Evolutionary conservation across 805 yeast genomes (phyloP), one percentile per base, ranked within the genome.

Genomic region (Cyberlindnera euphorbiae): DNA sequence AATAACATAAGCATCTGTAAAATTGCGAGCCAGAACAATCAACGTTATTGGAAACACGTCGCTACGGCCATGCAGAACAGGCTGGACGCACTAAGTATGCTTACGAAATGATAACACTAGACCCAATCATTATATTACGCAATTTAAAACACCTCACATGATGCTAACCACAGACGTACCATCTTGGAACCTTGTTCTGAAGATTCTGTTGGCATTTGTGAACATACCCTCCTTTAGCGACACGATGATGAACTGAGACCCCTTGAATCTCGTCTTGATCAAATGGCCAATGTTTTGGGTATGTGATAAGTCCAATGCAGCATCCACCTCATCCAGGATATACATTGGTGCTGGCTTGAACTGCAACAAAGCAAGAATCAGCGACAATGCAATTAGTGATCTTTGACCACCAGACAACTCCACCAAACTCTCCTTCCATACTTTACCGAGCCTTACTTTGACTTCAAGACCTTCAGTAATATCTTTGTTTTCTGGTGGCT

Each of bases 291-390:
- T 93, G 53, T 93, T 93, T 59, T 93, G 97, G 1, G 99, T 93
- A 57, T 93, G 99, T 41, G 94, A 85, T 46, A 90, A 72, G 68
- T 93, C 99, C 46, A 93, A 71, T 1, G 99, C 99, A 1, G 99
- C 98, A 64, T 93, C 98, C 26, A 93, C 97, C 63, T 93, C 98
- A 62, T 93, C 98, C 39, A 93, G 66, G 49, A 93, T 90, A 55
- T 93, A 93, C 95, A 93, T 85, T 7, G 98, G 98, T 2, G 99
- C 98, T 5, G 99, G 99, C 58, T 88, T 86, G 67, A 84, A 90
- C 59, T 88, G 95, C 33, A 93, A 66, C 42, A 93, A 67, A 0
- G 97, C 96, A 77, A 90, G 73, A 49, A 93, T 93, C 49, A 90
- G 67, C 4, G 97, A 85, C 38, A 93, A 65, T 0, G 98, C 98